Percentiles rank a stretch among this genome's conserved stretches.
These are phyloP conservation scores for Anisodus tanguticus DNA, from an alignment of 257 asterid genomes.

Conservation along the genomic window DNA sequence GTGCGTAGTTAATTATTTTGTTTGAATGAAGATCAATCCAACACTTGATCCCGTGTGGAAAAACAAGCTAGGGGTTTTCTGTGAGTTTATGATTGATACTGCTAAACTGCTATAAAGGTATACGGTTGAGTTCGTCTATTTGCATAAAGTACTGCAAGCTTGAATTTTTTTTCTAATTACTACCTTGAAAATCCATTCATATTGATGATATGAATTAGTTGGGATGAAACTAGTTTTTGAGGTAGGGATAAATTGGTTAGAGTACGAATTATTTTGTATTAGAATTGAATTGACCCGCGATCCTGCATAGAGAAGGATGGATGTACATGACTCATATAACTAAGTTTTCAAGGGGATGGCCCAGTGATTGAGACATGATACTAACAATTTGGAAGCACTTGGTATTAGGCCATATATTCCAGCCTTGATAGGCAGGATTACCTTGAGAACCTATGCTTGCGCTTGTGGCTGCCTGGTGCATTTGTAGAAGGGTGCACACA, in stretches of 20 bases:
- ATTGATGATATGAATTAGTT: not conserved
- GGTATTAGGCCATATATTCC: not conserved
- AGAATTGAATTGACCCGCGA: not conserved
- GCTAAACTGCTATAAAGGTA: not conserved
- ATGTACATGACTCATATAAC: not conserved
- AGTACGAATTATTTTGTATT: not conserved
- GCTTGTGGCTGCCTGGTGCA: not conserved
- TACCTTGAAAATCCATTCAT: not conserved
- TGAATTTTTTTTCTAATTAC: not conserved
- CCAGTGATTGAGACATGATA: not conserved
- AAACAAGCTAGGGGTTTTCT: not conserved
- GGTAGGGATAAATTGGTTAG: not conserved
- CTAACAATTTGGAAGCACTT: not conserved
- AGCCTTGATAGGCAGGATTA: not conserved
- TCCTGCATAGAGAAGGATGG: not conserved
- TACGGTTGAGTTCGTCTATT: not conserved
- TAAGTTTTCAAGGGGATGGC: conserved; percentile 3
- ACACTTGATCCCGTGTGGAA: not conserved
- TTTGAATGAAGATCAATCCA: not conserved
- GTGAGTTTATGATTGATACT: not conserved
- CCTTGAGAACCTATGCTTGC: conserved; percentile 2
- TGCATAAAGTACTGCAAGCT: not conserved
- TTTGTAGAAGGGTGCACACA: not conserved
- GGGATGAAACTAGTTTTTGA: not conserved
- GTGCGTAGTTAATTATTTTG: not conserved